These are phyloP conservation scores for Phytopythium helicoides DNA, from an alignment of 352 stramenopile species.

Conservation along the genomic window DNA sequence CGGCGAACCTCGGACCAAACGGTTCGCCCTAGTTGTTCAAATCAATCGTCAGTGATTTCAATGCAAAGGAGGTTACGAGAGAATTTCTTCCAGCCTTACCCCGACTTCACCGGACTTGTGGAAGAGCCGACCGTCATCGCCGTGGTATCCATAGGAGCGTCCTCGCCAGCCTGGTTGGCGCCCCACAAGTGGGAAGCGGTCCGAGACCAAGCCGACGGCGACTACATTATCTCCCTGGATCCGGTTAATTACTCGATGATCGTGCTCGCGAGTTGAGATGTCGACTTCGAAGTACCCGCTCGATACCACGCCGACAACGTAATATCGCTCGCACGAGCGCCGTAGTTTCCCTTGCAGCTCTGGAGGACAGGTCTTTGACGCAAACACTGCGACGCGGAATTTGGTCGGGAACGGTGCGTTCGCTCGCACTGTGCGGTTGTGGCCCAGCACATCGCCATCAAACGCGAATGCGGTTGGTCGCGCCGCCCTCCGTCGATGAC, in stretches of 20 bases:
- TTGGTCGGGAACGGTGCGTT: constrained; percentile 68
- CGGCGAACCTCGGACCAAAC: constrained; percentile 57
- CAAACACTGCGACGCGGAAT: constrained; percentile 60
- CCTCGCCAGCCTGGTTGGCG: constrained; percentile 51
- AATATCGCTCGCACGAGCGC: constrained; percentile 14
- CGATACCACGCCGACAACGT: constrained; percentile 47
- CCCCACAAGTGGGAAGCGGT: constrained; percentile 36
- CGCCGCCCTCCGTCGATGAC: constrained; percentile 9
- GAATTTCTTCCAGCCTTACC: neutral
- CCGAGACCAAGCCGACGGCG: constrained; percentile 36
- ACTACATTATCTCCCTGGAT: constrained; percentile 18
- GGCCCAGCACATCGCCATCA: constrained; percentile 43
- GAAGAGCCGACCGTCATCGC: constrained; percentile 55
- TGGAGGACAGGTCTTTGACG: constrained; percentile 15
- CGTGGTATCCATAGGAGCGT: constrained; percentile 55
- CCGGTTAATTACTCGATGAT: neutral
- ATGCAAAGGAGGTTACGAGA: too few species aligned
- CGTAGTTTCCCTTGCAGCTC: constrained; percentile 1
- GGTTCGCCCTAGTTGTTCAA: constrained; percentile 40
- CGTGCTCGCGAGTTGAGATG: constrained; percentile 26
- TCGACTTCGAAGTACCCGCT: constrained; percentile 82
- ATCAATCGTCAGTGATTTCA: too few species aligned
- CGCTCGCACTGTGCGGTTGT: constrained; percentile 65
- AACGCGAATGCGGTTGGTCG: constrained; percentile 44
- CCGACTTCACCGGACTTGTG: constrained; percentile 24